Percentiles rank a stretch among this genome's conserved stretches.
phyloP scores from a whole-genome alignment of 148 eudicot genomes.

The Cornus suecica region DNA sequence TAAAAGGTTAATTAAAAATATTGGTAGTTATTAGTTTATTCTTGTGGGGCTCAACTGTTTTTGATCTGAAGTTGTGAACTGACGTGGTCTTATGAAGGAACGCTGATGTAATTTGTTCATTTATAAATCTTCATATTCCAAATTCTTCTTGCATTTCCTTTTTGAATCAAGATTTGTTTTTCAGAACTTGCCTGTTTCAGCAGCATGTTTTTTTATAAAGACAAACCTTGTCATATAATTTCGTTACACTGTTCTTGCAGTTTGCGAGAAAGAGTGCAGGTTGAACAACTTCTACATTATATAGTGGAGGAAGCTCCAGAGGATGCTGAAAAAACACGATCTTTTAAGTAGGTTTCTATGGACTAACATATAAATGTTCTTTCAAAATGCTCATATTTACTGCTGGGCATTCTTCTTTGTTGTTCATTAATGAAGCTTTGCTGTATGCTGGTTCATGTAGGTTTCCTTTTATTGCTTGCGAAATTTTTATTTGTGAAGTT shows the following conservation, averaged over 20 bases:
- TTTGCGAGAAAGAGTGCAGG: slow-evolving; percentile 70
- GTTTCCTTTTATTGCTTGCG: slow-evolving; percentile 93
- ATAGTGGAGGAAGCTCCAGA: slow-evolving; percentile 88
- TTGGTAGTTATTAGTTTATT: too few species aligned
- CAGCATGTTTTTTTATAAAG: background rate
- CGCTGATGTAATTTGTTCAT: background rate
- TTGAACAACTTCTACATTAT: slow-evolving; percentile 71
- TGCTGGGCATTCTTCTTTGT: background rate
- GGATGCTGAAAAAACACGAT: slow-evolving; percentile 71
- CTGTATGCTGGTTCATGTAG: slow-evolving; percentile 30
- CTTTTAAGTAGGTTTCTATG: slow-evolving; percentile 60
- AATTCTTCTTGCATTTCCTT: background rate
- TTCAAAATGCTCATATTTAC: background rate
- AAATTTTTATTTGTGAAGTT: slow-evolving; percentile 94
- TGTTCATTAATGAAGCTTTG: slow-evolving; percentile 6
- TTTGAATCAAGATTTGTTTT: background rate
- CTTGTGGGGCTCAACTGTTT: background rate
- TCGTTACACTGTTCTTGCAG: slow-evolving; percentile 31
- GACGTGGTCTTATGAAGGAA: background rate
- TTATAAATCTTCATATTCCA: background rate
- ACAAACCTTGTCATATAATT: background rate
- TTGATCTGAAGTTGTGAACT: background rate
- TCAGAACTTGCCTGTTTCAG: background rate
- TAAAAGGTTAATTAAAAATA: too few species aligned
- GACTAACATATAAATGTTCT: slow-evolving; percentile 4